A percentile compares a stretch with the other conserved stretches of the same genome.
Conservation (phyloP, 2,329 filamentous ascomycete genomes). For the Monilinia fructicola region DNA sequence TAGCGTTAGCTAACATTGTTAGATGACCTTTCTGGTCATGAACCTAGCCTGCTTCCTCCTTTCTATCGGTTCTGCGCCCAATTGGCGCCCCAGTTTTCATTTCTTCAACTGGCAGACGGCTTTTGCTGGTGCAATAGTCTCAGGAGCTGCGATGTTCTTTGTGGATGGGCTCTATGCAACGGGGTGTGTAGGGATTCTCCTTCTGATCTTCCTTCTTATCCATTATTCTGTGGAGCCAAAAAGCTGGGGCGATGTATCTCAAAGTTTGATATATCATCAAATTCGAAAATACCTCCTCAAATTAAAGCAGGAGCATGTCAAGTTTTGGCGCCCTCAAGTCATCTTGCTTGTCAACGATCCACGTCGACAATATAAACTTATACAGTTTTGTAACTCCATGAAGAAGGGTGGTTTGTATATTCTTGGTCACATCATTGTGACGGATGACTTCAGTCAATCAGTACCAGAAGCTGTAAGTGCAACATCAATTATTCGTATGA, state of each 20-base stretch:
- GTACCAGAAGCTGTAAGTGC: slow-evolving; percentile 65
- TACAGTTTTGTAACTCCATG: slow-evolving; percentile 87
- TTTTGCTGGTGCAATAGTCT: slow-evolving; percentile 69
- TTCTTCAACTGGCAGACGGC: slow-evolving; percentile 89
- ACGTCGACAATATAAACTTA: slow-evolving; percentile 76
- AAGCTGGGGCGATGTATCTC: slow-evolving; percentile 86
- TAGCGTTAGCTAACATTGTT: slow-evolving; percentile 22
- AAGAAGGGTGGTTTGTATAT: slow-evolving; percentile 85
- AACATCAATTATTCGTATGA: background rate
- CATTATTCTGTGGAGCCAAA: slow-evolving; percentile 85
- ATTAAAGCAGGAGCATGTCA: slow-evolving; percentile 85
- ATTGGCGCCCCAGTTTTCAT: slow-evolving; percentile 84
- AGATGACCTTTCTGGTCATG: slow-evolving; percentile 88
- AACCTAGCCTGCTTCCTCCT: slow-evolving; percentile 85
- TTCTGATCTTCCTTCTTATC: slow-evolving; percentile 79
- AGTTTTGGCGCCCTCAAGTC: slow-evolving; percentile 90
- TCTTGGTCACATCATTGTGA: slow-evolving; percentile 83
- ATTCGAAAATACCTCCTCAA: slow-evolving; percentile 83
- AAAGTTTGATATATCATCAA: slow-evolving; percentile 85
- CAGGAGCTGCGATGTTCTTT: slow-evolving; percentile 83
- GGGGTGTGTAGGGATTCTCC: slow-evolving; percentile 68
- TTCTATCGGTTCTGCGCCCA: slow-evolving; percentile 83
- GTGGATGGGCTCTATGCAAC: slow-evolving; percentile 80
- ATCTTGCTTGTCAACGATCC: slow-evolving; percentile 81
- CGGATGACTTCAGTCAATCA: slow-evolving; percentile 73